Conservation (phyloP, 306 rosid species). For the Prosopis cineraria region DNA sequence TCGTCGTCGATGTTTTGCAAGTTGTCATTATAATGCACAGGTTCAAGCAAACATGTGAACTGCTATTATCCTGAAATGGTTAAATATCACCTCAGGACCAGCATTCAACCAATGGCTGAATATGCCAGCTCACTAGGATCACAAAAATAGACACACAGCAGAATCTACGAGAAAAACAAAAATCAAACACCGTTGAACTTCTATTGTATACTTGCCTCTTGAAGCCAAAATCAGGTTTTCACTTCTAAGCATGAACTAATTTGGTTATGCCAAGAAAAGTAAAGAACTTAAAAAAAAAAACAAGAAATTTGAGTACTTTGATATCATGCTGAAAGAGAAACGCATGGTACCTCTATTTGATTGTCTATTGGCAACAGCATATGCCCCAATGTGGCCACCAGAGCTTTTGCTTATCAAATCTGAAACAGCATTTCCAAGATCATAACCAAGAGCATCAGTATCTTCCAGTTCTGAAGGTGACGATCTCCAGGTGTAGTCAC, state of each 20-base stretch:
- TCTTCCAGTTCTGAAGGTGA: slow-evolving; percentile 64
- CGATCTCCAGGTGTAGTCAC: slow-evolving; percentile 60
- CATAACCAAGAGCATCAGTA: slow-evolving; percentile 65
- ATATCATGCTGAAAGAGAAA: slow-evolving; percentile 19
- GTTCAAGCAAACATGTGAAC: not conserved
- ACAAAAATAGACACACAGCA: not conserved
- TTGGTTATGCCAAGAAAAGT: slow-evolving; percentile 8
- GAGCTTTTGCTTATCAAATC: slow-evolving; percentile 68
- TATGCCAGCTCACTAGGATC: slow-evolving; percentile 26
- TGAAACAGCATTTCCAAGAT: slow-evolving; percentile 70
- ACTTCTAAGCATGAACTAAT: slow-evolving; percentile 18
- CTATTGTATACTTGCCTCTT: not conserved
- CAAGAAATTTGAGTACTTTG: not conserved
- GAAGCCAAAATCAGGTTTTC: slow-evolving; percentile 14
- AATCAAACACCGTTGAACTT: slow-evolving; percentile 16
- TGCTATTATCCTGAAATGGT: slow-evolving; percentile 3
- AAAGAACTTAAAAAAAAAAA: not conserved
- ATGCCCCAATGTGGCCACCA: slow-evolving; percentile 67
- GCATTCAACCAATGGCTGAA: slow-evolving; percentile 15
- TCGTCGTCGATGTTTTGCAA: no score
- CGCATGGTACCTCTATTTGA: slow-evolving; percentile 64
- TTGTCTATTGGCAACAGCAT: slow-evolving; percentile 69
- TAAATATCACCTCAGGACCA: slow-evolving; percentile 33
- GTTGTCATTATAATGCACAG: not conserved
- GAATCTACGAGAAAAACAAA: not conserved